Evolutionary conservation across 495 filamentous ascomycete genomes (phyloP), one percentile per base, ranked within the genome.

Genomic region (Penicillium lagena): DNA sequence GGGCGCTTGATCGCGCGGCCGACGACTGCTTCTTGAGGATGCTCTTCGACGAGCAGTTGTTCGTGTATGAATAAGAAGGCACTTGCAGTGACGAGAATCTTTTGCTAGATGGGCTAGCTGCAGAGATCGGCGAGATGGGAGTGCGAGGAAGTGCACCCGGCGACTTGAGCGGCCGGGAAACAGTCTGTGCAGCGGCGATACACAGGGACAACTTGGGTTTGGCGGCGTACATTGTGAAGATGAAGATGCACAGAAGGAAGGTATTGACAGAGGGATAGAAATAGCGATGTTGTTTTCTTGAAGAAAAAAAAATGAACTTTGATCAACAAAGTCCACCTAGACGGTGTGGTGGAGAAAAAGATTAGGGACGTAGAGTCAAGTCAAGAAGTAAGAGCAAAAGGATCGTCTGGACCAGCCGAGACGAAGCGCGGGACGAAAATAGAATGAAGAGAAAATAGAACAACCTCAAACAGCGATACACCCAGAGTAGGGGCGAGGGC

Each of bases 31-130:
- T 76, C 63, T 75, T 76, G 46, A 76, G 71, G 44, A 76, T 75
- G 54, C 73, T 72, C 63, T 74, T 77, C 30, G 69, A 60, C 0
- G 66, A 66, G 51, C 72, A 68, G 7, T 70, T 59, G 49, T 76
- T 74, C 44, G 50, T 59, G 54, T 76, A 76, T n/a, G 52, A 49
- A 47, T 68, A 71, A 30, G 54, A 51, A 10, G 71, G 68, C 10
- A 64, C 55, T 50, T 72, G 72, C 30, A 68, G 37, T 7, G 64
- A 59, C 7, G 67, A 68, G 45, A 73, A 73, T 29, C 69, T 65
- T 51, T 59, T 68, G 40, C 52, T 57, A 37, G 60, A 63, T 5
- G 72, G 72, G 32, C 68, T 72, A 28, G 62, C 54, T 7, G 68
- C 59, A 10, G 53, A 50, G 6, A 63, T 59, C 9, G 70, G 70